These are phyloP conservation scores for Parsonsia alboflavescens DNA, from an alignment of 257 asterid genomes.

Conservation along the genomic window DNA sequence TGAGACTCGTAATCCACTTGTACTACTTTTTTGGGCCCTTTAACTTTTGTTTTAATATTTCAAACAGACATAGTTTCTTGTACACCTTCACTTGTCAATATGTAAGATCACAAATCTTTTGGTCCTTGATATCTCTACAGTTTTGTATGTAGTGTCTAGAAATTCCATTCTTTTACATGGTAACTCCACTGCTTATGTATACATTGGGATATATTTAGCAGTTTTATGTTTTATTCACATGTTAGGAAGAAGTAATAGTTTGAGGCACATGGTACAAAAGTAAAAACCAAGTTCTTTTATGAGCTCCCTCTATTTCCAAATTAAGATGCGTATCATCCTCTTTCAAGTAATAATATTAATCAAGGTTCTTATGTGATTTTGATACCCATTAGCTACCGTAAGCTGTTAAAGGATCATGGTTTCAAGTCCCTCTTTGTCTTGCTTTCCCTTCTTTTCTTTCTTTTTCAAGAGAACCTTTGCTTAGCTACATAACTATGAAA, in stretches of 20 bases:
- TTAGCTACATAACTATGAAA: not conserved
- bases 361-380: not conserved
- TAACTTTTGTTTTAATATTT: not conserved
- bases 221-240: not conserved
- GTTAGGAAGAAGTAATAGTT: not conserved
- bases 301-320: not conserved
- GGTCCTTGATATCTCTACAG: not conserved
- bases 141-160: not conserved
- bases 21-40: not conserved
- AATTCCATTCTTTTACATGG: not conserved
- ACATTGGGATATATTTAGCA: not conserved
- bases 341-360: not conserved
- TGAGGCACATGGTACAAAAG: not conserved
- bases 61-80: not conserved
- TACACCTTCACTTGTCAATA: not conserved
- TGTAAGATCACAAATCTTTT: not conserved
- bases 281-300: not conserved
- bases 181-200: not conserved
- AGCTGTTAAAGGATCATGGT: not conserved
- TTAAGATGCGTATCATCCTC: not conserved
- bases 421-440: not conserved
- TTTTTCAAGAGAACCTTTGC: not conserved
- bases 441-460: not conserved
- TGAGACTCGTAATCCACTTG: not conserved
- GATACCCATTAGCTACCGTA: not conserved